Conservation (phyloP, 2,329 filamentous ascomycete genomes). For the Clarireedia sp. region DNA sequence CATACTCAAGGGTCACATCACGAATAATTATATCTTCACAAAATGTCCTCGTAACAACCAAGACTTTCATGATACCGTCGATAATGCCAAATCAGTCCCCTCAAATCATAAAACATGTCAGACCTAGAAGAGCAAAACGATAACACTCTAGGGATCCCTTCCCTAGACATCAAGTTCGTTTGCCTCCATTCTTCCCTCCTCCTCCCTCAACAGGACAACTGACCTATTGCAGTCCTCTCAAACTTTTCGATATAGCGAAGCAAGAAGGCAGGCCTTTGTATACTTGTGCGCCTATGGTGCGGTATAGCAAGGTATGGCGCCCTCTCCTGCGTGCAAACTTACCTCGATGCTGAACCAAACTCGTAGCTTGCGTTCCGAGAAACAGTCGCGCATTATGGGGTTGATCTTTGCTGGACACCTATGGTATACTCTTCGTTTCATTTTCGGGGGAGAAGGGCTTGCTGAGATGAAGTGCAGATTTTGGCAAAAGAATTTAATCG, state of each 20-base stretch:
- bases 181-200: neutral
- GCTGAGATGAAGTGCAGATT: constrained; percentile 32
- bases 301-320: constrained; percentile 45
- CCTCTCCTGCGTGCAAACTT: neutral
- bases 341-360: constrained; percentile 12
- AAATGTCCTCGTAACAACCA: neutral
- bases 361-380: constrained; percentile 59
- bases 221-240: constrained; percentile 40
- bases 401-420: constrained; percentile 62
- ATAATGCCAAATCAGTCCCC: neutral
- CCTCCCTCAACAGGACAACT: neutral
- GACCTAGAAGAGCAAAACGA: neutral
- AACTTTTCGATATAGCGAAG: constrained; percentile 49
- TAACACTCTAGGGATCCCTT: neutral
- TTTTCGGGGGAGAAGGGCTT: too few species aligned
- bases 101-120: neutral
- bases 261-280: constrained; percentile 46
- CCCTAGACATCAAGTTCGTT: constrained; percentile 6
- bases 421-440: constrained; percentile 39
- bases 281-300: constrained; percentile 60
- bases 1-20: neutral
- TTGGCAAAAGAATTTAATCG: constrained; percentile 62
- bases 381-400: constrained; percentile 55
- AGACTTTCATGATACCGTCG: neutral
- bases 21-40: neutral